These are phyloP conservation scores for Fonsecaea pugnacius DNA, from an alignment of 2,329 filamentous ascomycete species.

Conservation along the genomic window DNA sequence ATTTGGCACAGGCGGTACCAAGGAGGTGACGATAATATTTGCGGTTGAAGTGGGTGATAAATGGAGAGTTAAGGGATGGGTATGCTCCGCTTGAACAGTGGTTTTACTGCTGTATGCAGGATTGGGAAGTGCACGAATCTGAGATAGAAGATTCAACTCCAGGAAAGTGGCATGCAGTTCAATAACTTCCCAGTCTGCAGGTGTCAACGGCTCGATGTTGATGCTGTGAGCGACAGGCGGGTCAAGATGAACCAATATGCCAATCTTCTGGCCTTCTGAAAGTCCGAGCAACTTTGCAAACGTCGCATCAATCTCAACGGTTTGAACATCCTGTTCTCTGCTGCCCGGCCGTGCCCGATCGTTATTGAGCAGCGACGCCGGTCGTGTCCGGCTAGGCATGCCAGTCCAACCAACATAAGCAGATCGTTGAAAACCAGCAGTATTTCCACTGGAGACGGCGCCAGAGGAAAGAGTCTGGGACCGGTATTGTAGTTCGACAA, in stretches of 20 bases:
- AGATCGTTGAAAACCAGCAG: conserved; percentile 63
- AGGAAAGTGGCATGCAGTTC: conserved; percentile 95
- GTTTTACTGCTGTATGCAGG: conserved; percentile 65
- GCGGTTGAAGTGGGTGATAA: conserved; percentile 94
- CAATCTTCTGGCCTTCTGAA: conserved; percentile 76
- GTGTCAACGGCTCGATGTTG: conserved; percentile 92
- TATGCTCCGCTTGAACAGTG: conserved; percentile 54
- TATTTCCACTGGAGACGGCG: conserved; percentile 51
- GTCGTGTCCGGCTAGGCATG: conserved; percentile 88
- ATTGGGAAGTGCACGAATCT: conserved; percentile 92
- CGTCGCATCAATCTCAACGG: conserved; percentile 85
- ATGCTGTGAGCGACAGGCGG: conserved; percentile 90
- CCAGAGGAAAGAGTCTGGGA: conserved; percentile 57
- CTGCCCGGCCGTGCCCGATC: conserved; percentile 66
- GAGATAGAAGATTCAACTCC: conserved; percentile 87
- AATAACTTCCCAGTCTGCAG: conserved; percentile 97
- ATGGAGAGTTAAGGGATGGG: conserved; percentile 86
- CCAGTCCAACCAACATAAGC: conserved; percentile 95
- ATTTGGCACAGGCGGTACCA: conserved; percentile 73
- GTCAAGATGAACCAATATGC: conserved; percentile 77
- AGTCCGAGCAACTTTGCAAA: conserved; percentile 78
- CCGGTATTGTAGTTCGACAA: conserved; percentile 86
- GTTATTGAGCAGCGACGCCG: conserved; percentile 69
- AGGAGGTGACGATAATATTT: conserved; percentile 80
- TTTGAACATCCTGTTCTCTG: conserved; percentile 74